phyloP scores from a whole-genome alignment of 495 filamentous ascomycete genomes.

The Xylona heveae region DNA sequence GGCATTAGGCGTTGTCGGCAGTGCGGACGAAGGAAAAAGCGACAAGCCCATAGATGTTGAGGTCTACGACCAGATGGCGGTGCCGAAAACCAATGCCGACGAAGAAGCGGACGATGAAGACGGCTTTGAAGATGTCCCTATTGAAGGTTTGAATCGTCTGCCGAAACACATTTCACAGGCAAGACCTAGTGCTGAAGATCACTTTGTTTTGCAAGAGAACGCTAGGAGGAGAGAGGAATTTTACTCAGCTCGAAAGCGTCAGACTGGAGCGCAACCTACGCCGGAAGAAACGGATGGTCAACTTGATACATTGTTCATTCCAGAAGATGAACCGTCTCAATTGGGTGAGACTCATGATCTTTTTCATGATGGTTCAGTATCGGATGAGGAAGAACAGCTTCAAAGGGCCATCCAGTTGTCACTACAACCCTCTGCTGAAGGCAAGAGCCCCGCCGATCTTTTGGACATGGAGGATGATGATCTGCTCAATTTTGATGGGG shows the following conservation, averaged over 20 bases:
- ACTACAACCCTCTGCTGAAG: no score
- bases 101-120: constrained; percentile 41
- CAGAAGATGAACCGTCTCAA: constrained; percentile 12
- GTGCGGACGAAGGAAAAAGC: constrained; percentile 49
- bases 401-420: constrained; percentile 4
- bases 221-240: constrained; percentile 9
- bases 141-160: constrained; percentile 78
- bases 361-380: constrained; percentile 7
- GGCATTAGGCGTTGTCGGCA: constrained; percentile 82
- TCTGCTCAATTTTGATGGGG: constrained; percentile 18
- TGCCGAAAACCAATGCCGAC: no score
- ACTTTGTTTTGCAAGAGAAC: constrained; percentile 16
- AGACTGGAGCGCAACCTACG: constrained; percentile 5
- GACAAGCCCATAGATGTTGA: constrained; percentile 85
- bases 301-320: constrained; percentile 7
- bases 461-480: constrained; percentile 18
- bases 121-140: constrained; percentile 86
- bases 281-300: constrained; percentile 15
- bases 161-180: constrained; percentile 49
- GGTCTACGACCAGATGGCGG: constrained; percentile 30
- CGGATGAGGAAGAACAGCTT: constrained; percentile 2
- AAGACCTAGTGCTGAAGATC: constrained; percentile 6
- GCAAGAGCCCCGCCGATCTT: constrained; percentile 11
- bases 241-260: constrained; percentile 10
- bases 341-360: no score